Conservation (phyloP, 805 yeast species). For the Ogataea minuta region DNA sequence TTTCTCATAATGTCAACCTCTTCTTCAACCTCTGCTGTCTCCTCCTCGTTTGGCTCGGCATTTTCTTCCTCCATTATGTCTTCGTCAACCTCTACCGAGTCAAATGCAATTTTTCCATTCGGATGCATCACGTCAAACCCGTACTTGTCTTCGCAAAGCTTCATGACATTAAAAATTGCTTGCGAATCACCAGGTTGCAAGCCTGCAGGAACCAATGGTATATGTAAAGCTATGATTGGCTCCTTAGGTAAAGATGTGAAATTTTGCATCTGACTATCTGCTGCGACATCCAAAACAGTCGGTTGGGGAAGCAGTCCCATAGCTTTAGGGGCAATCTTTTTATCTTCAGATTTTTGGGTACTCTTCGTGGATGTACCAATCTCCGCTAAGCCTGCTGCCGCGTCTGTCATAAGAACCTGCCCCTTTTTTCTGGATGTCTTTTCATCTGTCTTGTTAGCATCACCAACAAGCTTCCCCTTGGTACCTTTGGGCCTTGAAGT, state of each 20-base stretch:
- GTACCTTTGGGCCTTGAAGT: constrained; percentile 3
- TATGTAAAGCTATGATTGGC: constrained; percentile 55
- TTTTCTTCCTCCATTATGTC: constrained; percentile 42
- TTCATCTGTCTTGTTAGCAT: constrained; percentile 7
- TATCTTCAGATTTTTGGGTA: constrained; percentile 2
- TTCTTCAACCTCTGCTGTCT: constrained; percentile 32
- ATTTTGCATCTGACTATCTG: constrained; percentile 5
- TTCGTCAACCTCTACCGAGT: constrained; percentile 48
- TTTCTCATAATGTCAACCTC: constrained; percentile 35
- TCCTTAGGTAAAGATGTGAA: constrained; percentile 4
- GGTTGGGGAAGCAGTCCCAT: constrained; percentile 19
- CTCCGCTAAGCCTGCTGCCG: constrained; percentile 1
- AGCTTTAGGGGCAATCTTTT: constrained; percentile 8
- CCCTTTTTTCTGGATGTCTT: constrained; percentile 7
- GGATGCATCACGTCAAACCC: constrained; percentile 77
- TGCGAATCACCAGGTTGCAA: constrained; percentile 50
- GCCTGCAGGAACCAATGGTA: constrained; percentile 53
- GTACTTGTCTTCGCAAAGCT: constrained; percentile 77
- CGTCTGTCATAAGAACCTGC: not conserved
- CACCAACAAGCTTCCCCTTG: constrained; percentile 1
- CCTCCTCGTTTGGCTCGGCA: constrained; percentile 12
- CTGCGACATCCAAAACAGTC: constrained; percentile 15
- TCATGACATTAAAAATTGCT: constrained; percentile 67
- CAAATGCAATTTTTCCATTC: constrained; percentile 55
- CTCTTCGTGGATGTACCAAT: not conserved